Evolutionary conservation across 1,139 yeast genomes (phyloP), one percentile per base, ranked within the genome.

Genomic region (Taphrina communis): DNA sequence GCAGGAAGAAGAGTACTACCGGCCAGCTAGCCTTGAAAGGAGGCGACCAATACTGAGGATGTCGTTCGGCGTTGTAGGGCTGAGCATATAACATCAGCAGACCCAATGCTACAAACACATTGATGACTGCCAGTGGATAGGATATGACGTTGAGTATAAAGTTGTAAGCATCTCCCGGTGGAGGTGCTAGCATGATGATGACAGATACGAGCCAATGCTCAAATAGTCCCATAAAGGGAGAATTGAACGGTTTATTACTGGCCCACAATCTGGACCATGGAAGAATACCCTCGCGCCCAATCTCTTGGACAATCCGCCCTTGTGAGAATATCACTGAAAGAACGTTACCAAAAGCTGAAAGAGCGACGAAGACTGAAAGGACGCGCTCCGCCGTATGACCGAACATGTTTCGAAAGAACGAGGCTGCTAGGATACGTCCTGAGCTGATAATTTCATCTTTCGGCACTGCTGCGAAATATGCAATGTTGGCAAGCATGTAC

Each of bases 391-490:
- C 81, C 12, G 68, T 55, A 65, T 82, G 82, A 55, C 94, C 94
- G 78, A 89, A 89, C n/a, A 87, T 87, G 74, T 86, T 86, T 69
- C 84, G 84, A 78, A 89, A 89, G 77, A 87, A 89, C 60, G 86
- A 83, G 1, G 91, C 93, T 4, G 95, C 95, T 52, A 89, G 82
- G 71, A 89, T 82, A 17, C 87, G 86, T 8, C 91, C 91, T 52
- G 92, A 87, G 53, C 82, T 77, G 59, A 83, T 78, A 70, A 89
- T 80, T 71, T 82, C 85, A 2, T 84, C 84, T 73, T 84, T 83
- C 56, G 95, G 93, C 11, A 89, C 90, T 52, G 88, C 93, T 3
- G 91, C 88, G 73, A 88, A 84, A 76, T 89, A 89, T 0, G 94
- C 86, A 71, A 88, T 79, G 74, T 89, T 86, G 60, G 88, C 91